Base-by-base conservation (phyloP, 139 green algal genomes). In the Zygnema circumcarinatum region DNA sequence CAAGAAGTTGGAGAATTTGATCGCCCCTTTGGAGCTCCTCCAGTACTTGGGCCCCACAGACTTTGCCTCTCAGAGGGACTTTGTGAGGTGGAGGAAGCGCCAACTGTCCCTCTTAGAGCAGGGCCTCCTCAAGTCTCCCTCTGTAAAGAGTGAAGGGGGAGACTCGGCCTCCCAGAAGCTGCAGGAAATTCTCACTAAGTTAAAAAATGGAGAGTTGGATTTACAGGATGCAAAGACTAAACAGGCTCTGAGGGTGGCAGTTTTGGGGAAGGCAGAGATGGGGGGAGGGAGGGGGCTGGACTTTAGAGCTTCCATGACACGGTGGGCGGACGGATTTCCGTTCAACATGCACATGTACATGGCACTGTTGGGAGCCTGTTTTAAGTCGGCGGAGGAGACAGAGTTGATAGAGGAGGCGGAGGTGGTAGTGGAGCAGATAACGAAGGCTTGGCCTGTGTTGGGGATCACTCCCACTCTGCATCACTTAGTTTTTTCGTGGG, bases 11-110 rank as follows among this genome's bases (percentile, higher is more conserved):
- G n/a, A 81, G 1, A 67, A 0, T 25, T 52, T 90, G 76, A 31
- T 90, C 22, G 79, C 86, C 33, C 85, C 85, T 11, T 52, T 90
- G 76, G 85, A 90, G 76, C 80, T 90, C 42, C 78, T 90, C 32
- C 41, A 39, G 35, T 35, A 86, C 31, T 29, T 90, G 2, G 33
- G 38, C 41, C 2, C 82, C 25, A 35, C 85, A 21, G 85, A 90
- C 31, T 90, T 90, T 40, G 40, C 78, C 38, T 78, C 39, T n/a
- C 56, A 87, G 38, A 69, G 40, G 25, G 85, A 90, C 16, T 90
- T 67, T 53, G 32, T 47, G 22, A 38, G 41, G 35, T 90, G 76
- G 78, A 88, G 78, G 76, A 38, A 67, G 29, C 76, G 85, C 38
- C 85, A 90, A 79, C 78, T 90, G 35, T 38, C 35, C 32, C 22